These are phyloP conservation scores for Echium plantagineum DNA, from an alignment of 257 asterid species.

Conservation along the genomic window DNA sequence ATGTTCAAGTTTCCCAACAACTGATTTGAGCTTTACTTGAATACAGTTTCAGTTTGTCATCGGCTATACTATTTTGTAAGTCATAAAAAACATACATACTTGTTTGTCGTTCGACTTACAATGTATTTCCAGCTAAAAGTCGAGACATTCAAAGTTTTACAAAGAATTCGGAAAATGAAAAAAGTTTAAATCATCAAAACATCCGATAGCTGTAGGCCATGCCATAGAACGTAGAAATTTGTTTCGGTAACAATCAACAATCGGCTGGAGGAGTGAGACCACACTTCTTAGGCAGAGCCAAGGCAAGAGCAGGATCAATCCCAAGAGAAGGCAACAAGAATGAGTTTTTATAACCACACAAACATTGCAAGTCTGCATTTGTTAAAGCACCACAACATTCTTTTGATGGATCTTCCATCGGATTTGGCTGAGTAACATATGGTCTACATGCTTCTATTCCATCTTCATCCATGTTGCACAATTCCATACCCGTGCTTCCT, in stretches of 20 bases:
- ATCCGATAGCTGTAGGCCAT: too few relatives aligned
- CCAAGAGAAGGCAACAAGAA: conserved; percentile 40
- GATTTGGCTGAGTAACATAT: conserved; percentile 41
- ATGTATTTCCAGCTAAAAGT: too few relatives aligned
- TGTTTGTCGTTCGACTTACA: too few relatives aligned
- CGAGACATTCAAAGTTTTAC: too few relatives aligned
- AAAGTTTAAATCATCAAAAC: too few relatives aligned
- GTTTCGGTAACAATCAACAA: conserved; percentile 7
- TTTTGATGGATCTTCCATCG: conserved; percentile 29
- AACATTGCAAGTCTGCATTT: conserved; percentile 31
- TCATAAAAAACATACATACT: too few relatives aligned
- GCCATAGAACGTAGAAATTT: too few relatives aligned
- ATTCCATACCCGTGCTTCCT: neutral
- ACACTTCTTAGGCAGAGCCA: conserved; percentile 41
- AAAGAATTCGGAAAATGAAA: too few relatives aligned
- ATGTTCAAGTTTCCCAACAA: too few relatives aligned
- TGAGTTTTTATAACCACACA: conserved; percentile 41
- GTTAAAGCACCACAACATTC: conserved; percentile 33
- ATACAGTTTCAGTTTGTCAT: too few relatives aligned
- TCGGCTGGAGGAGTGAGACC: conserved; percentile 21
- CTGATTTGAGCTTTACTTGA: too few relatives aligned
- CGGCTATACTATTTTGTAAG: too few relatives aligned
- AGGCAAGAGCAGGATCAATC: conserved; percentile 40
- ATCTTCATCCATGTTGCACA: conserved; percentile 52
- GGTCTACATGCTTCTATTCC: conserved; percentile 50